Conservation (phyloP, 1,139 yeast species). For the Saccharomycopsis phalli region DNA sequence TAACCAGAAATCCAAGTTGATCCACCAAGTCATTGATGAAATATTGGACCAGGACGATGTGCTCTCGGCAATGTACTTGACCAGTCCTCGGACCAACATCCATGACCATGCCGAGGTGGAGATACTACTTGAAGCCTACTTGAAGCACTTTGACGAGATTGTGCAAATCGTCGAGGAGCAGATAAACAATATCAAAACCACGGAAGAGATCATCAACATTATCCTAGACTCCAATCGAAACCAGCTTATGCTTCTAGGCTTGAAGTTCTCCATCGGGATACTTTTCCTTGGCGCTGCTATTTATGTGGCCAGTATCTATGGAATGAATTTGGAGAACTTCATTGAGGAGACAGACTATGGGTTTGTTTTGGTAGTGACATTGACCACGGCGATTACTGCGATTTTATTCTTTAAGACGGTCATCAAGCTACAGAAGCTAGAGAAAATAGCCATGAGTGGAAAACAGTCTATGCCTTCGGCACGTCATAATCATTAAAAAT, state of each 20-base stretch:
- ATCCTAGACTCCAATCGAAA: constrained; percentile 93
- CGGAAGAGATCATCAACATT: constrained; percentile 94
- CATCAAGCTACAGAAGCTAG: constrained; percentile 32
- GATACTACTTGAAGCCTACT: constrained; percentile 85
- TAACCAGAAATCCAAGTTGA: constrained; percentile 57
- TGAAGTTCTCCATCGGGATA: constrained; percentile 78
- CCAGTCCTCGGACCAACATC: constrained; percentile 28
- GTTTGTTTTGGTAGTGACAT: constrained; percentile 46
- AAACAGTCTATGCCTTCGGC: constrained; percentile 12
- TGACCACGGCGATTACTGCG: constrained; percentile 27
- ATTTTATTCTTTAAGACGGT: constrained; percentile 32
- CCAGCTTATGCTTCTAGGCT: constrained; percentile 80
- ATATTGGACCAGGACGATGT: constrained; percentile 82
- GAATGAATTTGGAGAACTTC: constrained; percentile 89
- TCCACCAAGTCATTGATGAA: constrained; percentile 65
- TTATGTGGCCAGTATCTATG: constrained; percentile 76
- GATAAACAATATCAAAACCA: constrained; percentile 77
- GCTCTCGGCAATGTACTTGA: constrained; percentile 73
- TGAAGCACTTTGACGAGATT: constrained; percentile 91
- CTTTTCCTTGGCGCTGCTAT: constrained; percentile 71
- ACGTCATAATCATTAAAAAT: not conserved
- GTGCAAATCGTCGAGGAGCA: constrained; percentile 88
- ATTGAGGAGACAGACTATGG: constrained; percentile 71
- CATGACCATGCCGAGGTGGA: constrained; percentile 68
- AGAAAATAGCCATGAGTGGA: constrained; percentile 34